Percentiles rank a stretch among this genome's conserved stretches.
Conservation (phyloP, 78 protist species). For the Cavenderia fasciculata region DNA sequence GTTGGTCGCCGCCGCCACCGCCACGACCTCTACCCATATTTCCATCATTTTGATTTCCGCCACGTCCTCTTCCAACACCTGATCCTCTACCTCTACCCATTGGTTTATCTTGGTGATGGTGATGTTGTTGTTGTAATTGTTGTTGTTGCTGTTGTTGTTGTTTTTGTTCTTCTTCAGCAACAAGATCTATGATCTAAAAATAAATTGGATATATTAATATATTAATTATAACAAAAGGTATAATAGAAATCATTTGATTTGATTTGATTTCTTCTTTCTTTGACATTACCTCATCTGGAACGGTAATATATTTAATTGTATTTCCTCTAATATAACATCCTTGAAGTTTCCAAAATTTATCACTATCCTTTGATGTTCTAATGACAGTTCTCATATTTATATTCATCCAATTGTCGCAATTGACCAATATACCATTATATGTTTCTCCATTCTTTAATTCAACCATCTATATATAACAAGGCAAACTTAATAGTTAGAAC, state of each 20-base stretch:
- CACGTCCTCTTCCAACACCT: conserved; percentile 23
- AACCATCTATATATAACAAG: conserved; percentile 83
- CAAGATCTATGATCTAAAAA: conserved; percentile 60
- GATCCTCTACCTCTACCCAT: conserved; percentile 26
- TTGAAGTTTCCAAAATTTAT: conserved; percentile 90
- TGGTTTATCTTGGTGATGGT: conserved; percentile 22
- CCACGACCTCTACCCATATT: conserved; percentile 24
- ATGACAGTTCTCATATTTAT: conserved; percentile 87
- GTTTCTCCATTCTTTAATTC: conserved; percentile 97
- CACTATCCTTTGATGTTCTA: conserved; percentile 94
- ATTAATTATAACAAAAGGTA: background rate
- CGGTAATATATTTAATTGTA: conserved; percentile 91
- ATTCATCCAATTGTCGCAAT: conserved; percentile 96
- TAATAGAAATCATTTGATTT: background rate
- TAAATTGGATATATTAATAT: background rate
- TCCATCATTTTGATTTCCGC: conserved; percentile 1
- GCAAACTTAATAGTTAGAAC: background rate
- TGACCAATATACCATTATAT: conserved; percentile 91
- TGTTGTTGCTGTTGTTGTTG: conserved; percentile 13
- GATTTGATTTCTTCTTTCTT: background rate
- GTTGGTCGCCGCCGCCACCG: too few species aligned
- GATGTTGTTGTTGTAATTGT: conserved; percentile 1
- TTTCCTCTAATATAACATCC: conserved; percentile 94
- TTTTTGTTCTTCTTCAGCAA: conserved; percentile 68
- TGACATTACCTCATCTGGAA: conserved; percentile 89